A percentile compares a stretch with the other conserved stretches of the same genome.
These are phyloP conservation scores for Huntiella decipiens DNA, from an alignment of 2,329 filamentous ascomycete species.

Conservation along the genomic window DNA sequence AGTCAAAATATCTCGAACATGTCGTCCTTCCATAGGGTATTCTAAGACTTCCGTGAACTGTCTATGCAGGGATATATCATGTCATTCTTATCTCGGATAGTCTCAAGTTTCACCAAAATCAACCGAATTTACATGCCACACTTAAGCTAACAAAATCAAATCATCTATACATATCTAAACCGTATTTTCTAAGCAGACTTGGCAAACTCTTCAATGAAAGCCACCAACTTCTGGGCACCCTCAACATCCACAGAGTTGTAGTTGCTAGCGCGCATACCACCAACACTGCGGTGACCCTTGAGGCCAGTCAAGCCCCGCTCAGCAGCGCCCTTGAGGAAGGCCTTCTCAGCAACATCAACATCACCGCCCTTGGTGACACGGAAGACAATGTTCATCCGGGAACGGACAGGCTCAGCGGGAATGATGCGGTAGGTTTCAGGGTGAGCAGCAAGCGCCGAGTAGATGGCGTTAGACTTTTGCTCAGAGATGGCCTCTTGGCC, in stretches of 20 bases:
- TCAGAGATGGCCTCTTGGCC: constrained; percentile 58
- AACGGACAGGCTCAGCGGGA: constrained; percentile 55
- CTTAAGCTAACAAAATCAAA: too few species aligned
- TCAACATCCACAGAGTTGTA: constrained; percentile 67
- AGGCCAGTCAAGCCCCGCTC: constrained; percentile 54
- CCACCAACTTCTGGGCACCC: constrained; percentile 47
- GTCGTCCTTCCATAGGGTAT: too few species aligned
- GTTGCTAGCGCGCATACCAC: constrained; percentile 70
- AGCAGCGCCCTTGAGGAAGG: constrained; percentile 56
- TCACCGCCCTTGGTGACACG: constrained; percentile 42
- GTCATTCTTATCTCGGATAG: not conserved
- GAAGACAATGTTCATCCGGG: constrained; percentile 93
- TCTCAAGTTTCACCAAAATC: too few species aligned
- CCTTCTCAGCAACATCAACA: constrained; percentile 53
- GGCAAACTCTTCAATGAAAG: constrained; percentile 40
- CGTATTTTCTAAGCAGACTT: not conserved
- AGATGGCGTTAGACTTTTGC: constrained; percentile 60
- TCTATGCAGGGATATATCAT: not conserved
- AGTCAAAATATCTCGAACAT: too few species aligned
- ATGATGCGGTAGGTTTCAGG: constrained; percentile 59
- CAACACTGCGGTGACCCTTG: constrained; percentile 75
- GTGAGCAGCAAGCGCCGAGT: constrained; percentile 55
- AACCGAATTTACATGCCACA: too few species aligned
- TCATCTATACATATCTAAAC: too few species aligned
- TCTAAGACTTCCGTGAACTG: not conserved